Evolutionary conservation across 2,329 filamentous ascomycete genomes (phyloP), one percentile per base, ranked within the genome.

Genomic region (Parastagonospora nodorum): DNA sequence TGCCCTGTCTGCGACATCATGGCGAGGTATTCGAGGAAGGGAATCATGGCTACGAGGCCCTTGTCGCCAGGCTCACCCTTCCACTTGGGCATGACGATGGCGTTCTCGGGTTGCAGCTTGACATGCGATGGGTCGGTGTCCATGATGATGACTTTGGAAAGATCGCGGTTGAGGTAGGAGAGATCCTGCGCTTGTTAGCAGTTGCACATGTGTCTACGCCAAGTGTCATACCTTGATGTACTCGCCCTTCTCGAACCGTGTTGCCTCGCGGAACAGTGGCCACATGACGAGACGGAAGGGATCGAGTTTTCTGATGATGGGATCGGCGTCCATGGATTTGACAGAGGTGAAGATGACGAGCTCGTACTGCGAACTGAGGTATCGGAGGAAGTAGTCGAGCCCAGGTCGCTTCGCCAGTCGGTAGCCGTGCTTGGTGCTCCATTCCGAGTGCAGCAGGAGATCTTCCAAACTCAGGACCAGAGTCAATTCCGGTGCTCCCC

Each of bases 341-440:
- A 94, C 88, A 33, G 85, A 90, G 29, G 94, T 99, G 78, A 97
- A 99, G 58, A 99, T 85, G 45, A 97, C 94, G 47, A 99, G 82
- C 75, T 99, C 94, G 72, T 97, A 99, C 82, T 99, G 97, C 75
- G 97, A 92, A 76, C 90, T 93, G 42, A 99, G 83, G 74, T 99
- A 99, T 69, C 90, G 90, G 58, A 99, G 79, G 79, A 99, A 99
- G 79, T 99, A 99, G 77, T 99, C 94, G 55, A 95, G 84, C 39
- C 94, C 94, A 31, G 94, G 94, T 42, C 94, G 85, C 80, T 99
- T 99, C 27, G 94, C 94, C 55, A 95, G 83, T 61, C 93, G 86
- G 92, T 94, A 99, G 51, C 94, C 94, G 69, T 97, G 89, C 72
- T 97, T 90, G 50, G 93, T 85, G 19, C 86, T 85, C 94, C 94